Evolutionary conservation across 169 alveolate genomes (phyloP), one percentile per base, ranked within the genome.

Genomic region (Plasmodium ovale): DNA sequence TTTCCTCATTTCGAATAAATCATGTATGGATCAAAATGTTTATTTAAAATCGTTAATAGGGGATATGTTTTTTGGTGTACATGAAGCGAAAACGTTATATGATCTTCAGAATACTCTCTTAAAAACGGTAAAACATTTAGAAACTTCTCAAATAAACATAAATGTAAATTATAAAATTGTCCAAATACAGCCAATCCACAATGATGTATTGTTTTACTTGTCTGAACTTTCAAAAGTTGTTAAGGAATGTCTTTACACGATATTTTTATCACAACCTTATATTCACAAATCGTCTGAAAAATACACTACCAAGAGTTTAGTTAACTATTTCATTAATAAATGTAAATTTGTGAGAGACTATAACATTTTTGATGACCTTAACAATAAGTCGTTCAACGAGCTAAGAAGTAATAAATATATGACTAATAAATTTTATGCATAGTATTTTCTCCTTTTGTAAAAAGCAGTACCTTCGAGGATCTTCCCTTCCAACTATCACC

Each of bases 31-130:
- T 31, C 49, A 62, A 60, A 77, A 77, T 42, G 49, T 37, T 23
- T 54, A 77, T 60, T 77, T 77, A 19, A 68, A 42, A 47, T 16
- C 27, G 25, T 29, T 62, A 33, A 60, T 77, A 42, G 54, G 74
- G 23, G 88, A 77, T 31, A 77, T 77, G 88, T 77, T 77, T 35
- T 77, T 77, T 67, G 88, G 88, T 25, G 77, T 27, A 5, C 88
- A 77, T 53, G 69, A 77, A 54, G 74, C 62, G 14, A 77, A 60
- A n/a, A 62, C 88, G n/a, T 60, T 77, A 42, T 37, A 77, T 77
- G 74, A 64, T 12, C 54, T 77, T 0, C 88, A 77, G 31, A 77
- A 51, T 37, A 77, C 72, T 14, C 37, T 77, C 31, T 54, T 77
- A 33, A 77, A 77, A 42, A 77, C 88, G 5, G 88, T 62, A 0